These are phyloP conservation scores for Dictyostelium firmibasis DNA, from an alignment of 78 protist genomes.

Conservation along the genomic window DNA sequence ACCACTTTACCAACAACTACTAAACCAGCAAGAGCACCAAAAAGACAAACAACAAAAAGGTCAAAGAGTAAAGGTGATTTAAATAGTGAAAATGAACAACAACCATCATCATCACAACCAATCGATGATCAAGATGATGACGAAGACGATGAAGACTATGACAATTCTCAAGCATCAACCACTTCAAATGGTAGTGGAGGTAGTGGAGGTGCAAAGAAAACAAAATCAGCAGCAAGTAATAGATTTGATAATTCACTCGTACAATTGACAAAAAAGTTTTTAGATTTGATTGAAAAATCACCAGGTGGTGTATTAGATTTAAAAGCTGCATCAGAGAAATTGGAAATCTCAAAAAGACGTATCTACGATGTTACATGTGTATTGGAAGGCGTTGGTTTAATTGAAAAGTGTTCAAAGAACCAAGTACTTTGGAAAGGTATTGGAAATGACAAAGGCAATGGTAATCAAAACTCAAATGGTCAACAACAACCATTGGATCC, in stretches of 20 bases:
- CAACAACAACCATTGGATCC: slow-evolving; percentile 15
- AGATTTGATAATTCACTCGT: slow-evolving; percentile 71
- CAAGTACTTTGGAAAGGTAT: slow-evolving; percentile 91
- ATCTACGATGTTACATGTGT: slow-evolving; percentile 98
- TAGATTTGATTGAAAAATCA: slow-evolving; percentile 53
- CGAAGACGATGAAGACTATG: background rate
- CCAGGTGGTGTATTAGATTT: slow-evolving; percentile 87
- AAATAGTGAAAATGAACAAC: background rate
- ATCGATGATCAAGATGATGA: background rate
- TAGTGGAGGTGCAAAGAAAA: background rate
- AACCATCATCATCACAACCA: background rate
- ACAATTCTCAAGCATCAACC: background rate
- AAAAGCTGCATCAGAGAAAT: slow-evolving; percentile 79
- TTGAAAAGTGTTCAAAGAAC: slow-evolving; percentile 95
- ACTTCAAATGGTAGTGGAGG: background rate
- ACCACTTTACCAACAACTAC: background rate
- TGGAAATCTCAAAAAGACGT: slow-evolving; percentile 93
- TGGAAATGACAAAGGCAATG: background rate
- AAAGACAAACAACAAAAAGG: background rate
- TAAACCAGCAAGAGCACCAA: background rate
- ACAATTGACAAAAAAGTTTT: slow-evolving; percentile 61
- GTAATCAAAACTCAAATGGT: background rate
- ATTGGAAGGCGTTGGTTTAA: slow-evolving; percentile 94
- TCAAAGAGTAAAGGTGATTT: background rate
- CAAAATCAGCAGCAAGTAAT: background rate